Conservation (phyloP, 73 alveolate species). For the Stentor coeruleus region DNA sequence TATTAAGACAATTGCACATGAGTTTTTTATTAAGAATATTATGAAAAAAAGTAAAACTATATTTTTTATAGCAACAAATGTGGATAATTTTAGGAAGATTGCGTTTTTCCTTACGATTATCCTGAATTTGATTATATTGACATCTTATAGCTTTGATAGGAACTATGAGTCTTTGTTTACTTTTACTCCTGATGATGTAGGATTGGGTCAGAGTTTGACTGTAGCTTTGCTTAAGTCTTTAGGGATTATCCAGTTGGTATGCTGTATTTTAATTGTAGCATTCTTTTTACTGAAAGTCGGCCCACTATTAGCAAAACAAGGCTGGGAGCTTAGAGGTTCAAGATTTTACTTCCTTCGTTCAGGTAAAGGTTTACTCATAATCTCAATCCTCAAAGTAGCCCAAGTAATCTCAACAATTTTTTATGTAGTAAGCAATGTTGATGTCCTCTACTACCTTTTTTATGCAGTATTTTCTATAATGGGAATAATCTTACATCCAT, state of each 20-base stretch:
- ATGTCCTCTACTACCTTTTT: conserved; percentile 43
- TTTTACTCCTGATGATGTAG: background rate
- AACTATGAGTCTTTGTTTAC: background rate
- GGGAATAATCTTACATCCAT: conserved; percentile 46
- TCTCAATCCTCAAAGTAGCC: background rate
- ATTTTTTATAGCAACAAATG: conserved; percentile 39
- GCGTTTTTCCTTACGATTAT: conserved; percentile 35
- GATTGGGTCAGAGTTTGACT: background rate
- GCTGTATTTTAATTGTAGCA: conserved; percentile 38
- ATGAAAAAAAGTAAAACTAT: conserved; percentile 37
- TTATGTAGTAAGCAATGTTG: conserved; percentile 44
- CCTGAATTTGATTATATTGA: background rate
- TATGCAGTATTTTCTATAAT: conserved; percentile 42
- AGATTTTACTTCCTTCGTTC: conserved; percentile 56
- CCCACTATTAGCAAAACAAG: conserved; percentile 48
- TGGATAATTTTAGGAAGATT: conserved; percentile 36
- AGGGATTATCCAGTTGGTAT: conserved; percentile 47
- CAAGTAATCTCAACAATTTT: conserved; percentile 35
- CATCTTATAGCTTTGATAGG: background rate
- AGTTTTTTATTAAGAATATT: conserved; percentile 26
- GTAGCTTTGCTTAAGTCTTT: conserved; percentile 21
- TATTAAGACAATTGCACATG: conserved; percentile 39
- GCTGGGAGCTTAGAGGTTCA: too few relatives aligned
- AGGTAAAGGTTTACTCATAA: conserved; percentile 27
- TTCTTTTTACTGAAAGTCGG: conserved; percentile 47